A percentile compares a stretch with the other conserved stretches of the same genome.
Conservation (phyloP, 177 flowering plant genomes). For the Telopea speciosissima region DNA sequence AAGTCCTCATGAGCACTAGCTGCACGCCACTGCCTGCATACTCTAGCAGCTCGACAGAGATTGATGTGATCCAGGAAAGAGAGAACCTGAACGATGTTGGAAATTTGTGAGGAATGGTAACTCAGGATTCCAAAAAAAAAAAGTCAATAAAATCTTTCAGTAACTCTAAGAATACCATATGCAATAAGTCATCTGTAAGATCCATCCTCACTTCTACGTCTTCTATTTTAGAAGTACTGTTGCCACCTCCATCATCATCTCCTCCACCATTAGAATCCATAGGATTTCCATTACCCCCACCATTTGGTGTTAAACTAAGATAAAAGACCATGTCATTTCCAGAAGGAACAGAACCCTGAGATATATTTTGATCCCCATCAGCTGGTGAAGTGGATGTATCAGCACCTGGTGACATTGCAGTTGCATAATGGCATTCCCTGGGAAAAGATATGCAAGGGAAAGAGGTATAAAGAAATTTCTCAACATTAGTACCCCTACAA, state of each 20-base stretch:
- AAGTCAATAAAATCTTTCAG: neutral
- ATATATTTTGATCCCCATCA: constrained; percentile 20
- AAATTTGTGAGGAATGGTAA: neutral
- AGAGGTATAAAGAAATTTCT: neutral
- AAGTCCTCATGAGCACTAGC: constrained; percentile 93
- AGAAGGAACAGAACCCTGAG: constrained; percentile 16
- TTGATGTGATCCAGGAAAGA: constrained; percentile 73
- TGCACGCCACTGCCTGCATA: constrained; percentile 89
- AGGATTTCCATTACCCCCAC: constrained; percentile 12
- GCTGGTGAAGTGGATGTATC: constrained; percentile 22
- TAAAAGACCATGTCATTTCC: constrained; percentile 26
- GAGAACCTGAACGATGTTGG: constrained; percentile 53
- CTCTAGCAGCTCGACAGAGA: constrained; percentile 81
- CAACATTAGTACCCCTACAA: neutral
- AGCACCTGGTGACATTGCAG: constrained; percentile 16
- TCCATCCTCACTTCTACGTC: constrained; percentile 69
- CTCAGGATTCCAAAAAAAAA: neutral
- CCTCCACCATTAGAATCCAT: constrained; percentile 23
- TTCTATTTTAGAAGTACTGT: constrained; percentile 33
- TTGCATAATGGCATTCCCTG: constrained; percentile 33
- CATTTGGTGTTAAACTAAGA: constrained; percentile 24
- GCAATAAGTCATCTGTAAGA: constrained; percentile 89
- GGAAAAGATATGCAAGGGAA: neutral
- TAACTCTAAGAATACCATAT: constrained; percentile 49
- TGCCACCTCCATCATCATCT: constrained; percentile 27